Conservation (phyloP, 1,139 yeast genomes). For the Nadsonia commutata region DNA sequence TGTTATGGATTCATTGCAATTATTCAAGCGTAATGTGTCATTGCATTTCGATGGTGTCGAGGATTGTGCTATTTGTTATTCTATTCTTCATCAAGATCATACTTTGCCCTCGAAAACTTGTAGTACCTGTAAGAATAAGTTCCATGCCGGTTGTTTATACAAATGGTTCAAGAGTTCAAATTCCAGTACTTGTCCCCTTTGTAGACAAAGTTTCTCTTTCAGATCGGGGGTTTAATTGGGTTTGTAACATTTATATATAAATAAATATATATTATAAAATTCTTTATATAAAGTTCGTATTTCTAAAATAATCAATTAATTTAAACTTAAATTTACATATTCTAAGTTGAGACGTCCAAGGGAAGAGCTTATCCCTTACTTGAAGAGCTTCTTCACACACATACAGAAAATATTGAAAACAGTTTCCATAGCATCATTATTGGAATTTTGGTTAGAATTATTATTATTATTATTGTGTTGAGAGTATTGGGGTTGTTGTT, state of each 20-base stretch:
- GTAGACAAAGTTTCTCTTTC: slow-evolving; percentile 53
- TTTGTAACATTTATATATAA: neutral
- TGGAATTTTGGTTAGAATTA: slow-evolving; percentile 17
- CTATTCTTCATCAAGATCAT: slow-evolving; percentile 78
- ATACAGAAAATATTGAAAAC: slow-evolving; percentile 12
- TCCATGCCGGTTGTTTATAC: slow-evolving; percentile 93
- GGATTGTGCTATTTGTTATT: slow-evolving; percentile 93
- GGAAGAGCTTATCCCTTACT: neutral
- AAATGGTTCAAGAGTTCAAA: slow-evolving; percentile 96
- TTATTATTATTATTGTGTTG: slow-evolving; percentile 14
- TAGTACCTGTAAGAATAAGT: slow-evolving; percentile 79
- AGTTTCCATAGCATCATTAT: slow-evolving; percentile 14
- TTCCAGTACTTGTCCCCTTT: slow-evolving; percentile 82
- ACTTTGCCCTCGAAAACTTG: slow-evolving; percentile 83
- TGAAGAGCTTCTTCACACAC: slow-evolving; percentile 11
- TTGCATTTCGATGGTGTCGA: slow-evolving; percentile 78
- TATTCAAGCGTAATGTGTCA: slow-evolving; percentile 66
- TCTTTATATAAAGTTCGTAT: neutral
- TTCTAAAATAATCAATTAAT: neutral
- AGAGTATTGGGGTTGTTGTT: slow-evolving; percentile 14
- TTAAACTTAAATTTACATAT: neutral
- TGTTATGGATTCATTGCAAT: slow-evolving; percentile 64
- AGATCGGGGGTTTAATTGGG: slow-evolving; percentile 9
- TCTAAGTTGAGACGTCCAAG: neutral
- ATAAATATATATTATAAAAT: neutral